phyloP scores from a whole-genome alignment of 192 early-diverging fungal species.

The Backusella sp. region DNA sequence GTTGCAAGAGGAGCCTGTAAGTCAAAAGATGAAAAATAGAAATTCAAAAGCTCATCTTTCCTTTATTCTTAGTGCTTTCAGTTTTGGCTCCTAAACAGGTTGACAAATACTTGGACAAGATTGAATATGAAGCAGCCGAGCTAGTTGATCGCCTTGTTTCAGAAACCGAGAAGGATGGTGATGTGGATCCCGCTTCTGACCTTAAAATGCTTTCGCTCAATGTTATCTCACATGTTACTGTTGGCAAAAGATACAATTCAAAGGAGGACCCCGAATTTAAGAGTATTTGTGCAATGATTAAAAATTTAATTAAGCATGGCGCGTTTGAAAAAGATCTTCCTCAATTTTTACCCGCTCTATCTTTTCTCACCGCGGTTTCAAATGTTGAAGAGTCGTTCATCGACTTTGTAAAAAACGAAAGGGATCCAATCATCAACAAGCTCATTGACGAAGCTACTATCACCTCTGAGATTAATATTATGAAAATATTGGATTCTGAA shows the following conservation, averaged over 20 bases:
- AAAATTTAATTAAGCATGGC: background rate
- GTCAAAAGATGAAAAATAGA: background rate
- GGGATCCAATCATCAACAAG: background rate
- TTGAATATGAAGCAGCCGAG: background rate
- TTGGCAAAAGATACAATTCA: background rate
- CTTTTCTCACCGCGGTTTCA: background rate
- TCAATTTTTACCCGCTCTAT: background rate
- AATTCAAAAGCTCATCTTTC: background rate
- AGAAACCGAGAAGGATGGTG: background rate
- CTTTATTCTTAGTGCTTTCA: background rate
- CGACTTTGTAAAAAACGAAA: background rate
- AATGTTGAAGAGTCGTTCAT: background rate
- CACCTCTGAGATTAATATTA: background rate
- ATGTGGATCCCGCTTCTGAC: background rate
- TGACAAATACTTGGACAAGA: background rate
- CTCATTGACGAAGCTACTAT: background rate
- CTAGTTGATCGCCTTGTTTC: background rate
- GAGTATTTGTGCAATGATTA: no score
- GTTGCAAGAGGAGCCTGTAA: background rate
- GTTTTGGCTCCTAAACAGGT: slow-evolving; percentile 11
- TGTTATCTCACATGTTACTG: background rate
- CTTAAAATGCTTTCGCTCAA: background rate
- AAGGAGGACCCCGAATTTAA: background rate
- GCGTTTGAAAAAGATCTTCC: background rate
- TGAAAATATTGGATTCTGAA: background rate